Evolutionary conservation across 2,329 filamentous ascomycete genomes (phyloP).

Genomic region (Claviceps purpurea): DNA sequence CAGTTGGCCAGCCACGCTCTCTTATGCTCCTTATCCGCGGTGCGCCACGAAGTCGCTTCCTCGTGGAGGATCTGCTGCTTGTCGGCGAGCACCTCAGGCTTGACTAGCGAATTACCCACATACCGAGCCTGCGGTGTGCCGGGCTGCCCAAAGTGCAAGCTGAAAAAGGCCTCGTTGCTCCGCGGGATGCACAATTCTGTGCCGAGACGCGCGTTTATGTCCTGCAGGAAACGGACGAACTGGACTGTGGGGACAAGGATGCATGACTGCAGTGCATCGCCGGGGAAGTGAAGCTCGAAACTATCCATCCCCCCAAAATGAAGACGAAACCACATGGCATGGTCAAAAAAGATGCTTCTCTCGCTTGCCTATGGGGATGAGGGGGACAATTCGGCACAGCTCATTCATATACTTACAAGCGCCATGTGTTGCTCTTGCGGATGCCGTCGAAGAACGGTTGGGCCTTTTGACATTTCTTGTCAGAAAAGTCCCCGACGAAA

Average conservation of each 20-base stretch:
- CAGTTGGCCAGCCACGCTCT: conserved; percentile 1
- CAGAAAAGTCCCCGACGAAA: background rate
- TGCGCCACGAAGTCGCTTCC: conserved; percentile 20
- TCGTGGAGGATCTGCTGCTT: background rate
- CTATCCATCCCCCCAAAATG: conserved; percentile 22
- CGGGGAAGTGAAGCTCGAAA: conserved; percentile 51
- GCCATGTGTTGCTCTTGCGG: conserved; percentile 52
- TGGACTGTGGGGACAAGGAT: conserved; percentile 57
- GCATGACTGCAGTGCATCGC: conserved; percentile 35
- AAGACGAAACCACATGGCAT: background rate
- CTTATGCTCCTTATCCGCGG: conserved; percentile 8
- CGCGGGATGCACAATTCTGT: conserved; percentile 44
- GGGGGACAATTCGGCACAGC: background rate
- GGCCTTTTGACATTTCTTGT: conserved; percentile 17
- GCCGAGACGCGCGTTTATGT: conserved; percentile 47
- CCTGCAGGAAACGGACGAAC: conserved; percentile 47
- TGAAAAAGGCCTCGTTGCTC: conserved; percentile 39
- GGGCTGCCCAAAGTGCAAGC: conserved; percentile 46
- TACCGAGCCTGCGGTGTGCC: conserved; percentile 53
- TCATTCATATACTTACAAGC: conserved; percentile 46
- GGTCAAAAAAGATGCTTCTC: background rate
- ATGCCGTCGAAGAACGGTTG: conserved; percentile 43
- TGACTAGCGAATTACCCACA: conserved; percentile 26
- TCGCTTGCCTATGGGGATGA: background rate
- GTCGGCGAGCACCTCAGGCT: background rate